phyloP scores from a whole-genome alignment of 2,329 filamentous ascomycete species.

The Neonectria hederae region DNA sequence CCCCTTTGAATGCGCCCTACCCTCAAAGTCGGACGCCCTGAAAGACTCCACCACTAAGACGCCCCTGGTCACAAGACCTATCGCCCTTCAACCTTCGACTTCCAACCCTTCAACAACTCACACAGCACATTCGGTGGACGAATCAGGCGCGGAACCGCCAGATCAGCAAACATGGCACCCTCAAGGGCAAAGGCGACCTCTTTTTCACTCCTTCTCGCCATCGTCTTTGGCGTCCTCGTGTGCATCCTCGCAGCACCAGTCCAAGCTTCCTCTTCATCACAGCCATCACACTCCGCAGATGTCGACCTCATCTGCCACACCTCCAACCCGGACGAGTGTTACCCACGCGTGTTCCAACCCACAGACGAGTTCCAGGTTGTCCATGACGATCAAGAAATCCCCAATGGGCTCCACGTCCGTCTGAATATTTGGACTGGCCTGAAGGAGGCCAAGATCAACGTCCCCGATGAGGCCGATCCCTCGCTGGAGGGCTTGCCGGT shows the following conservation, averaged over 20 bases:
- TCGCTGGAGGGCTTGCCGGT: conserved; percentile 61
- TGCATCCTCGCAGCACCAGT: conserved; percentile 39
- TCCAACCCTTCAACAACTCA: not conserved
- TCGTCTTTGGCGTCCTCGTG: conserved; percentile 43
- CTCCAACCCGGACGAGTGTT: conserved; percentile 68
- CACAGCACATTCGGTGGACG: not conserved
- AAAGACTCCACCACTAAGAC: conserved; percentile 13
- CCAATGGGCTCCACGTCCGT: conserved; percentile 71
- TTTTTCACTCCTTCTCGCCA: conserved; percentile 31
- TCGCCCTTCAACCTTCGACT: not conserved
- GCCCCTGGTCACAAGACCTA: not conserved
- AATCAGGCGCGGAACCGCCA: not conserved
- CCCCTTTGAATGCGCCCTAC: conserved; percentile 3
- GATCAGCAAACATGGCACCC: conserved; percentile 33
- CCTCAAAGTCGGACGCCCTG: not conserved
- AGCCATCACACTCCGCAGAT: conserved; percentile 49
- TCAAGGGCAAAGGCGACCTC: conserved; percentile 36
- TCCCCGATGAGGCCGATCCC: conserved; percentile 61
- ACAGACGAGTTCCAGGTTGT: conserved; percentile 72
- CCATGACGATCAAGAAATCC: conserved; percentile 71
- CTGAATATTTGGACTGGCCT: conserved; percentile 71
- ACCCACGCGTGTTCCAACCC: conserved; percentile 70
- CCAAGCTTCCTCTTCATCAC: conserved; percentile 44
- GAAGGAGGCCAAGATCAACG: conserved; percentile 73
- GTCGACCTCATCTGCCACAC: conserved; percentile 73